Base-by-base conservation (phyloP, 1,139 yeast genomes). In the Pichia sp. region DNA sequence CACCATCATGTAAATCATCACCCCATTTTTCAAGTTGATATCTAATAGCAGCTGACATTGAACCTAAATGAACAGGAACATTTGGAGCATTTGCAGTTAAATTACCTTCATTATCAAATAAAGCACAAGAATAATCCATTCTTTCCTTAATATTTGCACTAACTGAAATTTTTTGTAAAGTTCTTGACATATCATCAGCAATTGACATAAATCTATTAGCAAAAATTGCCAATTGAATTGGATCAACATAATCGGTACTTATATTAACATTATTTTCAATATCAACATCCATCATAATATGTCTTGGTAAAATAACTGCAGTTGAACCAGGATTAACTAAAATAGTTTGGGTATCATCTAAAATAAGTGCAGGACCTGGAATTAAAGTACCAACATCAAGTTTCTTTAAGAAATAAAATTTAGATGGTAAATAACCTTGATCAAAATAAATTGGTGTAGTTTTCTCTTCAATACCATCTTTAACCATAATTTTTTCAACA, bases 261-360 rank as follows among this genome's bases (percentile, higher is more conserved):
- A 38, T 24, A 11, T 25, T 28, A 17, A 22, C n/a, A 17, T n/a
- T 33, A 28, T 15, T 33, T 23, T 28, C 33, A 21, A 32, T 26
- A 8, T 33, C 28, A 14, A 28, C 28, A 28, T 28, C 36, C 34
- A 38, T 32, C 34, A 38, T 31, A 28, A 38, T 32, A 28, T 38
- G 40, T 24, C 77, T 67, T 5, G 74, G 63, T 35, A 84, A 64
- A 18, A 84, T 66, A 0, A 70, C 65, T 1, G 95, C 95, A n/a
- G 62, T 56, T 0, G 84, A 71, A 40, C 68, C 61, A 2, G 94
- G 93, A 20, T 86, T 84, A 20, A 88, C 72, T 18, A 88, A 71
- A 48, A 86, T 79, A 0, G 96, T 88, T 60, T 88, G 96, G 0
- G 95, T 88, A 31, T 77, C 76, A 61, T 88, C 96, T 19, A 86